phyloP scores from a whole-genome alignment of 2,329 filamentous ascomycete genomes.

The Beauveria scarabaeidicola region DNA sequence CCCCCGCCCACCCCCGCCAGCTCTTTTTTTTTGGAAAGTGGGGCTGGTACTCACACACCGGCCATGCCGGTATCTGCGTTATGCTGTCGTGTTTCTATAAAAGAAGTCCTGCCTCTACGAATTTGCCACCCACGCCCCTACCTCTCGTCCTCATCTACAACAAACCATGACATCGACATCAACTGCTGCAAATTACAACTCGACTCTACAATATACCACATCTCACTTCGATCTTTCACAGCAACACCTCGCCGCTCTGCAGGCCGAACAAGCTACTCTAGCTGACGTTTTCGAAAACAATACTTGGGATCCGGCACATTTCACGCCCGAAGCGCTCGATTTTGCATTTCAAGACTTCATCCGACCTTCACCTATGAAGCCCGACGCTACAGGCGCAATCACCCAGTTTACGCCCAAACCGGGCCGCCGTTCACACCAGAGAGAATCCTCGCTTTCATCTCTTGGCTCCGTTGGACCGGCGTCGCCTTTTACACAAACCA shows the following conservation, averaged over 20 bases:
- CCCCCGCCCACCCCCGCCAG: not conserved
- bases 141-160: constrained; percentile 4
- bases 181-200: not conserved
- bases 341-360: constrained; percentile 4
- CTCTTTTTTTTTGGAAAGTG: not conserved
- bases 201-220: not conserved
- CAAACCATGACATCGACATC: constrained; percentile 5
- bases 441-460: constrained; percentile 54
- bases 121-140: constrained; percentile 11
- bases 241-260: not conserved
- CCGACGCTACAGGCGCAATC: constrained; percentile 32
- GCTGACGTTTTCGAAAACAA: not conserved
- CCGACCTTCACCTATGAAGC: constrained; percentile 29
- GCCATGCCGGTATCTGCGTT: constrained; percentile 4
- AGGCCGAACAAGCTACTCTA: not conserved
- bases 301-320: constrained; percentile 1
- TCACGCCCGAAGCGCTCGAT: constrained; percentile 1
- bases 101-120: constrained; percentile 2
- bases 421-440: constrained; percentile 41
- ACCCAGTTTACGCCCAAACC: constrained; percentile 31
- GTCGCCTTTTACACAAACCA: constrained; percentile 48
- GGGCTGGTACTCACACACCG: constrained; percentile 1
- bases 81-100: constrained; percentile 1
- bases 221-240: not conserved
- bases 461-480: constrained; percentile 51